A percentile compares a stretch with the other conserved stretches of the same genome.
Conservation (phyloP, 148 eudicot genomes). For the Vaccinium vitisidaea region DNA sequence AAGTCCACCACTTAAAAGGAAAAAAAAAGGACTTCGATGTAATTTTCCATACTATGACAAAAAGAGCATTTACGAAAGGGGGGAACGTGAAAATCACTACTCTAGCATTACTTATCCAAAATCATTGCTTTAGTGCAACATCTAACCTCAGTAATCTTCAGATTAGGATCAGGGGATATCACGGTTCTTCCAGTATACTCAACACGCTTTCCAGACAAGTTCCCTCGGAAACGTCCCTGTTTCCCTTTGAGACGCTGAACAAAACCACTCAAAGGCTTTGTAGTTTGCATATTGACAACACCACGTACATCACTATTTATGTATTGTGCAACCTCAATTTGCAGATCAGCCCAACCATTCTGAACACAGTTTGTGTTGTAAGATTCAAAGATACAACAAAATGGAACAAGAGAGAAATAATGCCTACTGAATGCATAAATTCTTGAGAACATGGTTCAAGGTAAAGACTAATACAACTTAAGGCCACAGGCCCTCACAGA, state of each 20-base stretch:
- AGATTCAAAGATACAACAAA: background rate
- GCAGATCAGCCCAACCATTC: constrained; percentile 75
- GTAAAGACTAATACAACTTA: background rate
- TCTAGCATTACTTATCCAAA: background rate
- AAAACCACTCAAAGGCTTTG: constrained; percentile 69
- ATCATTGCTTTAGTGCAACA: background rate
- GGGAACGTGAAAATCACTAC: background rate
- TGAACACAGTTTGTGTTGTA: constrained; percentile 24
- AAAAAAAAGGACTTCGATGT: background rate
- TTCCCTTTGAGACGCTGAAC: constrained; percentile 97
- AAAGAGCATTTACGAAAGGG: background rate
- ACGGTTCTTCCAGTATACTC: constrained; percentile 97
- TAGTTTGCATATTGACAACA: constrained; percentile 30
- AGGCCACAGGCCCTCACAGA: background rate
- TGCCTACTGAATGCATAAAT: background rate
- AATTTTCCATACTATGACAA: background rate
- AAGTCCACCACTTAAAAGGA: background rate
- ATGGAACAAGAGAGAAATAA: background rate
- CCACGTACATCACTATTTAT: constrained; percentile 89
- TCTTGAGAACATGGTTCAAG: background rate
- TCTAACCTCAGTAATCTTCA: constrained; percentile 90
- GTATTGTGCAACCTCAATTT: constrained; percentile 81
- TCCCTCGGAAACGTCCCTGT: constrained; percentile 93
- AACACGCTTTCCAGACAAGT: constrained; percentile 97
- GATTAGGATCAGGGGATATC: constrained; percentile 96